Evolutionary conservation across 257 asterid species (phyloP).

Genomic region (Solanum commersonii): DNA sequence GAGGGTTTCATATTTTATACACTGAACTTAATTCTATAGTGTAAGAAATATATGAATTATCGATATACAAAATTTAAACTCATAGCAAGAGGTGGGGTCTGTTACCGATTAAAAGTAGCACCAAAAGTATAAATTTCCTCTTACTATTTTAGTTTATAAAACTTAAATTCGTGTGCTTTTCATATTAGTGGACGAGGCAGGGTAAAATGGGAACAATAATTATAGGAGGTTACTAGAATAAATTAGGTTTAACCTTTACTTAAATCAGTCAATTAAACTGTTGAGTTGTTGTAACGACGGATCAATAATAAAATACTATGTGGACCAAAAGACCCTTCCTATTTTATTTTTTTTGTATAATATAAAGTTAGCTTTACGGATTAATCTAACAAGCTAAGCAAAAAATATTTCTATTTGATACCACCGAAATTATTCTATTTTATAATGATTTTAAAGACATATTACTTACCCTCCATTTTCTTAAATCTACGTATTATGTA

Average conservation of each 20-base stretch:
- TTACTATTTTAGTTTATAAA: background rate
- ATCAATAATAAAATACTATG: background rate
- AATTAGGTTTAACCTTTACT: conserved; percentile 14
- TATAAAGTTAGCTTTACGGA: background rate
- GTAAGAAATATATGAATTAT: background rate
- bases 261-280: conserved; percentile 21
- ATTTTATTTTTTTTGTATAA: background rate
- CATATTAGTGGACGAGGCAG: background rate
- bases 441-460: background rate
- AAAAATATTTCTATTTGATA: background rate
- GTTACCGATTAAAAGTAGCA: background rate
- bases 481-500: background rate
- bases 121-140: background rate
- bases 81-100: background rate
- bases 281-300: conserved; percentile 18
- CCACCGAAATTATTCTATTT: background rate
- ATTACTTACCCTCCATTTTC: background rate
- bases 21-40: background rate
- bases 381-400: background rate
- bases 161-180: background rate
- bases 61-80: background rate
- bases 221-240: conserved; percentile 14
- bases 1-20: background rate
- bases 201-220: background rate
- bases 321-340: background rate